Base-by-base conservation (phyloP, 164 flowering plant genomes). In the Pachysandra terminalis region DNA sequence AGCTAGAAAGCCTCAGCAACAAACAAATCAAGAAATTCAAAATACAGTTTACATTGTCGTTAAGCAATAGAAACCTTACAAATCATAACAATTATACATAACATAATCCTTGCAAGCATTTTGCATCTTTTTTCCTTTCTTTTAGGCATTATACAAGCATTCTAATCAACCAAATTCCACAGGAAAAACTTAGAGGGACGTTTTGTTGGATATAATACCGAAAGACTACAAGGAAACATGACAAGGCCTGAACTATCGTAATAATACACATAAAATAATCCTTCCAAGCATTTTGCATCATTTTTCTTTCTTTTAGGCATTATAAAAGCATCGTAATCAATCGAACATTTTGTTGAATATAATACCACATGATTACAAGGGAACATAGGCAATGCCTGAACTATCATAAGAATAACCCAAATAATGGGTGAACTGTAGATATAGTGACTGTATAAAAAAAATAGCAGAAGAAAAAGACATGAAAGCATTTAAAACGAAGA, bases 1-100 rank as follows among this genome's bases (percentile, higher is more conserved):
- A 66, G 51, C 28, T 23, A 66, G 37, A 59, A 74, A 37, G 19
- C 25, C 54, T 58, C 62, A 64, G 27, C 32, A 56, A 19, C 32
- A 40, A 66, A 22, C 24, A 24, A 66, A 64, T 55, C n/a, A 70
- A 51, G 62, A 41, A 40, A 35, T 21, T 23, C 22, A 59, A 41
- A 14, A 63, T 61, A 26, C 59, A 41, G 22, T 64, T 35, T 10
- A 41, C 8, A 51, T 49, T 14, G 49, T 22, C 23, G 49, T 37
- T 27, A 41, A 63, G 64, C 17, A 53, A 19, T 27, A 35, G 3
- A 23, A 72, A 21, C 41, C 51, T 45, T 45, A 10, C 3, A 32
- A 32, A 32, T 7, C 37, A 32, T 32, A 3, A 3, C 51, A 45
- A 10, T 45, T 45, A 45, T 5, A 45, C 17, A 45, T 45, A 10